Base-by-base conservation (phyloP, 306 rosid genomes). In the Quercus robur region DNA sequence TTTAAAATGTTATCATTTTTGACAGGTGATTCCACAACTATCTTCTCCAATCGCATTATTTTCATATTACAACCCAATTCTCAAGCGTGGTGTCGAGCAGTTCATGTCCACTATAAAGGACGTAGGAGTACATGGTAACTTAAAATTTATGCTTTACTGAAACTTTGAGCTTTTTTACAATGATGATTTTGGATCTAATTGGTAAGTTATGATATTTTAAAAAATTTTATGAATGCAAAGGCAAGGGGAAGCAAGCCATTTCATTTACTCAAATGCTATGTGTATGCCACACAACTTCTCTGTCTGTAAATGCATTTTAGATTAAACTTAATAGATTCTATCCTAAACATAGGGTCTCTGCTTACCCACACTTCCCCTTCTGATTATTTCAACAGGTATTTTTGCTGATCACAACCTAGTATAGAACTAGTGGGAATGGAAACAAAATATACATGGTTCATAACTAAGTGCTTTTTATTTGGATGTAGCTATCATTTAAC, bases 1-100 rank as follows among this genome's bases (percentile, higher is more conserved):
- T 76, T 75, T 19, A 20, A 56, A 56, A 21, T 44, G 38, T 52
- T 57, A 28, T 75, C 26, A 31, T 81, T 83, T 56, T 49, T 80
- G 49, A 63, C 85, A 93, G 99, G 99, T 95, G 78, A 80, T 89
- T 85, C 99, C 99, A 1, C 89, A 91, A 35, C 67, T 95, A 75
- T 90, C 98, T 70, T 90, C 92, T 81, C 99, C 99, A 30, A 75
- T 95, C 83, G 94, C 99, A 46, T 75, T 95, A 70, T 95, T 95
- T 79, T 3, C 98, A 13, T 95, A 95, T 77, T 95, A 95, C 86
- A 93, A 95, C 85, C 97, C 97, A 5, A 92, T 94, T 85, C 88
- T 94, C 81, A 94, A 86, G 91, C 96, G 95, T 54, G 99, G 98
- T 49, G 81, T 89, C 51, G 87, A 35, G 23, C 86, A 77, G 56